These are phyloP conservation scores for Monilinia fructicola DNA, from an alignment of 2,329 filamentous ascomycete species.

Conservation along the genomic window DNA sequence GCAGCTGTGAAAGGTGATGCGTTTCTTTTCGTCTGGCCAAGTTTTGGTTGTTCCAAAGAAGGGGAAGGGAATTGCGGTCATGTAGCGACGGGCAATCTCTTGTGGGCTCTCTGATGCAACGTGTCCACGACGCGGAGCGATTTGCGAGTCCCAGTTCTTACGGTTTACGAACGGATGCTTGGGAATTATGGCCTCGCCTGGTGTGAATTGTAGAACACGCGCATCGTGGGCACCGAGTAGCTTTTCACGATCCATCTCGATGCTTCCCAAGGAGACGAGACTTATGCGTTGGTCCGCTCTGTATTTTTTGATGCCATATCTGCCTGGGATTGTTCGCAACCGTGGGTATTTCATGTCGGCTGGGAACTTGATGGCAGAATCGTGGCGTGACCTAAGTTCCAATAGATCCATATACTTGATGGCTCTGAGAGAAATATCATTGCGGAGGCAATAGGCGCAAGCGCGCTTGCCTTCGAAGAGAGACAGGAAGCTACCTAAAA, in stretches of 20 bases:
- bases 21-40: not conserved
- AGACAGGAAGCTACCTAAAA: conserved; percentile 25
- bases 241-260: not conserved
- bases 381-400: not conserved
- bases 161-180: not conserved
- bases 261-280: not conserved
- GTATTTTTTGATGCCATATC: not conserved
- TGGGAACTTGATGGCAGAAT: not conserved
- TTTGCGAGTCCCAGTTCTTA: not conserved
- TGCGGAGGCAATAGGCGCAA: conserved; percentile 29
- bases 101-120: not conserved
- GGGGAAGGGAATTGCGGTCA: not conserved
- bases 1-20: not conserved
- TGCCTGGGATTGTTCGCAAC: not conserved
- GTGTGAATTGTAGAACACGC: not conserved
- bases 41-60: not conserved
- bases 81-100: not conserved
- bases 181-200: not conserved
- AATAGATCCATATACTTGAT: not conserved
- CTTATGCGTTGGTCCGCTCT: too few species aligned
- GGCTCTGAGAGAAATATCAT: conserved; percentile 20
- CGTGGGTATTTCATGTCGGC: not conserved
- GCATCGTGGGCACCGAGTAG: not conserved
- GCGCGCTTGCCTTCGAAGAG: conserved; percentile 25
- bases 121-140: not conserved